Conservation (phyloP, 306 rosid species). For the Macrotyloma uniflorum region DNA sequence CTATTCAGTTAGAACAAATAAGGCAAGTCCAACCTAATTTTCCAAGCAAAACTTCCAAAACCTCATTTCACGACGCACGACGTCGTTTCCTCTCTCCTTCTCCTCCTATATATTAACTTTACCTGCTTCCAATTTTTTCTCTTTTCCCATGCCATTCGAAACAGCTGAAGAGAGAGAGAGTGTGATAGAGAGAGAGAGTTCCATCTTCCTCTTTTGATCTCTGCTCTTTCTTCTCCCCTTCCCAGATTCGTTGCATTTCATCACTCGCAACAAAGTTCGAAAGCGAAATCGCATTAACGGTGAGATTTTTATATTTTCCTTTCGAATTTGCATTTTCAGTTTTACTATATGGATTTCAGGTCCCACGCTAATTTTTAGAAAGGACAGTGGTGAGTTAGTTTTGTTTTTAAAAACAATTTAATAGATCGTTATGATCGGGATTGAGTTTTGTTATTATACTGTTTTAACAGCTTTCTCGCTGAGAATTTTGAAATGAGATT, state of each 20-base stretch:
- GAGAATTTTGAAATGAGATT: neutral
- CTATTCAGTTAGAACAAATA: neutral
- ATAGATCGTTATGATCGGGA: neutral
- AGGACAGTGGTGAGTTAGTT: conserved; percentile 2
- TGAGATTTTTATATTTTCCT: neutral
- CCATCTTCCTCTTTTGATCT: conserved; percentile 41
- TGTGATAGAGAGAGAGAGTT: conserved; percentile 6
- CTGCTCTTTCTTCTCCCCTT: conserved; percentile 35
- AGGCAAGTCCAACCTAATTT: conserved; percentile 14
- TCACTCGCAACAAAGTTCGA: neutral
- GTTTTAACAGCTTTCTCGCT: neutral
- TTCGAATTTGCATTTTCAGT: neutral
- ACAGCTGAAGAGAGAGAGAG: conserved; percentile 5
- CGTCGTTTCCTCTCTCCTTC: conserved; percentile 25
- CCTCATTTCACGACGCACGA: conserved; percentile 17
- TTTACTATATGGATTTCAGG: neutral
- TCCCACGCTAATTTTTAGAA: neutral
- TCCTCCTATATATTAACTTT: neutral
- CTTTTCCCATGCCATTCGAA: conserved; percentile 7
- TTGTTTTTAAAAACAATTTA: neutral
- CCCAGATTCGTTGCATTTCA: conserved; percentile 23
- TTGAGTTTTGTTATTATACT: neutral
- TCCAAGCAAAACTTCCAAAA: neutral
- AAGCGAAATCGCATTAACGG: conserved; percentile 4
- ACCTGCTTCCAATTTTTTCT: neutral